Evolutionary conservation across 176 grass and related monocot genomes (phyloP).

Genomic region (Cymbopogon citratus): DNA sequence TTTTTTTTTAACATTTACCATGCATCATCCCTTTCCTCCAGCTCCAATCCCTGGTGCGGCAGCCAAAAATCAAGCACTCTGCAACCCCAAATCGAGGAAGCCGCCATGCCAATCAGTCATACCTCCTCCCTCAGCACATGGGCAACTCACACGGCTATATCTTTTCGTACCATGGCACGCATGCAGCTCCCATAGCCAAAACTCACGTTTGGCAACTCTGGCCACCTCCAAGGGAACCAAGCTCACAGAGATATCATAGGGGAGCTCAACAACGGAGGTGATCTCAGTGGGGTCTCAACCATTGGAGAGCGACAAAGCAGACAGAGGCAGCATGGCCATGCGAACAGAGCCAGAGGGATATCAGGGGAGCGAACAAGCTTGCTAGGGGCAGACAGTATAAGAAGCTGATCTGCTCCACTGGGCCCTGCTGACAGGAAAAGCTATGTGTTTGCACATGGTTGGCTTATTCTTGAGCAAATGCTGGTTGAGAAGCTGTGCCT

Average conservation of each 20-base stretch:
- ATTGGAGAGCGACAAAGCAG: not conserved
- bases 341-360: not conserved
- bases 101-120: not conserved
- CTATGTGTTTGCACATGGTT: not conserved
- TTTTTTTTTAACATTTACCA: not conserved
- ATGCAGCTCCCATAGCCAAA: not conserved
- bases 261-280: not conserved
- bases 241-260: not conserved
- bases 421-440: not conserved
- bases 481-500: not conserved
- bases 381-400: not conserved
- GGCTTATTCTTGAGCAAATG: not conserved
- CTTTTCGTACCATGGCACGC: not conserved
- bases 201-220: not conserved
- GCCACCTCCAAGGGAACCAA: not conserved
- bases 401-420: not conserved
- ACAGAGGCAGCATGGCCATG: not conserved
- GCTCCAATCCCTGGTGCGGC: not conserved
- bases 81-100: not conserved
- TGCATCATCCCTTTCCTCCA: not conserved
- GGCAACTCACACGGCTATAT: not conserved
- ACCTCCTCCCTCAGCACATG: not conserved
- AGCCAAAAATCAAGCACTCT: not conserved
- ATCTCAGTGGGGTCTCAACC: not conserved
- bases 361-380: not conserved